Percentiles rank a stretch among this genome's conserved stretches.
Conservation (phyloP, 495 filamentous ascomycete genomes). For the Annulohypoxylon maeteangense region DNA sequence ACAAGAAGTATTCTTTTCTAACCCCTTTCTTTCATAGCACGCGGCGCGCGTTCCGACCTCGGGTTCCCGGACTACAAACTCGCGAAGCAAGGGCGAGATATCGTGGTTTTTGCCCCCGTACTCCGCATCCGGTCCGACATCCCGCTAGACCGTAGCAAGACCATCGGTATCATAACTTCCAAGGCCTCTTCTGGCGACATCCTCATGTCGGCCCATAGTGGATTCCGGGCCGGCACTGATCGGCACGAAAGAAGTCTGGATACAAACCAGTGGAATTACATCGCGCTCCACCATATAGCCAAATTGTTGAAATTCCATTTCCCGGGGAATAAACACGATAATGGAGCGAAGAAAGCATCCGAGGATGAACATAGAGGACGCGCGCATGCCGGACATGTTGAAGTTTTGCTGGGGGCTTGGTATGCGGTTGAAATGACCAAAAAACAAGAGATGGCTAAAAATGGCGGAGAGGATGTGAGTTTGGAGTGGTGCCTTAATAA, state of each 20-base stretch:
- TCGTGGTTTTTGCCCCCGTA: slow-evolving; percentile 35
- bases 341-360: not conserved
- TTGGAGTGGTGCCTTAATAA: slow-evolving; percentile 16
- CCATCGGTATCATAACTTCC: slow-evolving; percentile 35
- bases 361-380: slow-evolving; percentile 29
- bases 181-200: slow-evolving; percentile 24
- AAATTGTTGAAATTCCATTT: slow-evolving; percentile 32
- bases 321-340: slow-evolving; percentile 33
- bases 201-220: slow-evolving; percentile 35
- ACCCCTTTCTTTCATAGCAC: slow-evolving; percentile 1
- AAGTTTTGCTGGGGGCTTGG: slow-evolving; percentile 43
- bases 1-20: not conserved
- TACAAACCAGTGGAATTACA: slow-evolving; percentile 33
- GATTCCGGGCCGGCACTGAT: slow-evolving; percentile 21
- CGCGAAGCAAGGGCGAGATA: slow-evolving; percentile 35
- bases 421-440: slow-evolving; percentile 26
- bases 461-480: not conserved
- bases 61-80: slow-evolving; percentile 33
- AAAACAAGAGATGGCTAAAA: not conserved
- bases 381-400: slow-evolving; percentile 44
- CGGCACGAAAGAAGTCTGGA: slow-evolving; percentile 33
- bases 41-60: slow-evolving; percentile 28
- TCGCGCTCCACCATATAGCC: slow-evolving; percentile 35
- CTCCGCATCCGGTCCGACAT: slow-evolving; percentile 32
- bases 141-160: slow-evolving; percentile 35